phyloP scores from a whole-genome alignment of 129 eudicot species.

The Escallonia herrerae region DNA sequence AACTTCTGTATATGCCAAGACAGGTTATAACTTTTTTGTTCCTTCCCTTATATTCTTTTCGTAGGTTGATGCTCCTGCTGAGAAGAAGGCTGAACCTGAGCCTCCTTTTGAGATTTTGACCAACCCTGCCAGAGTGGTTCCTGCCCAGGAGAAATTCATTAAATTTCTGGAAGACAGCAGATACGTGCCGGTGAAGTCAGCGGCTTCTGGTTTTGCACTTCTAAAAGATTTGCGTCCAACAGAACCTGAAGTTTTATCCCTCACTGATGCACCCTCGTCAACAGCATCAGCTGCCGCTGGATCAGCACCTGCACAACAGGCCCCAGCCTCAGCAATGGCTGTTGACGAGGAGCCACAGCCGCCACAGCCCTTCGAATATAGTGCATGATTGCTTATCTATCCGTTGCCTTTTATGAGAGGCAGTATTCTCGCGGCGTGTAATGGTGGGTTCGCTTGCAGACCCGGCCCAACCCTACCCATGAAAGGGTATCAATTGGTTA shows the following conservation, averaged over 20 bases:
- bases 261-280: conserved; percentile 72
- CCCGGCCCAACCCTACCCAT: no score
- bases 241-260: conserved; percentile 75
- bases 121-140: conserved; percentile 91
- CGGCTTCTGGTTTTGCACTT: conserved; percentile 86
- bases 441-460: no score
- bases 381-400: conserved; percentile 26
- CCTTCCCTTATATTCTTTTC: not conserved
- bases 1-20: no score
- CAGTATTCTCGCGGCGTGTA: no score
- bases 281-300: conserved; percentile 39
- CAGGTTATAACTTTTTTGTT: not conserved
- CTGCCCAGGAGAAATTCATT: conserved; percentile 83
- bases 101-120: conserved; percentile 66
- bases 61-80: conserved; percentile 65
- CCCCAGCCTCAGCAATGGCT: conserved; percentile 62
- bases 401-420: no score
- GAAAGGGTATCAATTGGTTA: no score
- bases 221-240: conserved; percentile 73
- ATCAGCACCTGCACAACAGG: conserved; percentile 45
- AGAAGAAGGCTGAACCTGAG: conserved; percentile 80
- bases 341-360: conserved; percentile 96
- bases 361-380: conserved; percentile 87
- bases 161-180: conserved; percentile 73
- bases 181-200: conserved; percentile 77